These are phyloP conservation scores for Arthrobotrys megalospora DNA, from an alignment of 2,329 filamentous ascomycete species.

Conservation along the genomic window DNA sequence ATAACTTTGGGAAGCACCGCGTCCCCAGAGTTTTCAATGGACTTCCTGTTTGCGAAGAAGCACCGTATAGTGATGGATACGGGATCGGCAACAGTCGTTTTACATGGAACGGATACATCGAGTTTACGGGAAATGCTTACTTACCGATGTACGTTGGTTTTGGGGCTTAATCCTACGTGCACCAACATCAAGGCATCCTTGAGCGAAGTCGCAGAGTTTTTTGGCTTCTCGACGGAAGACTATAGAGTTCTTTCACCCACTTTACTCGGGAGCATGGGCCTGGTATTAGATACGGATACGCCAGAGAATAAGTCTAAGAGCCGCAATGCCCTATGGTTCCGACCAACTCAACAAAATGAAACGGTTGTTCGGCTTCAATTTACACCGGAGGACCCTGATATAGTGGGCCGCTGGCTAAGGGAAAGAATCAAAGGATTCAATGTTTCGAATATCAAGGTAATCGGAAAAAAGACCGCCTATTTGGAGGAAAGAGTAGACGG, in stretches of 20 bases:
- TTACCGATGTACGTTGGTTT: not conserved
- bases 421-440: not conserved
- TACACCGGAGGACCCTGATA: not conserved
- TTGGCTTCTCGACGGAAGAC: not conserved
- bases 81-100: not conserved
- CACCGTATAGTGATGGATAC: not conserved
- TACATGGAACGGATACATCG: not conserved
- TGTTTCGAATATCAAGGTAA: not conserved
- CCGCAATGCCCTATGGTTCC: constrained; percentile 2
- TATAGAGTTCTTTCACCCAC: not conserved
- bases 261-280: too few species aligned
- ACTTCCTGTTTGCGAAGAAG: not conserved
- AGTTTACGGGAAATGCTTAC: not conserved
- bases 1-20: not conserved
- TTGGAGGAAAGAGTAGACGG: not conserved
- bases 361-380: constrained; percentile 2
- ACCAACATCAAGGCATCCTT: not conserved
- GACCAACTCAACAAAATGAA: not conserved
- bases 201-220: not conserved
- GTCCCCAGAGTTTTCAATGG: not conserved
- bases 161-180: not conserved
- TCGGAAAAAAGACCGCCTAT: not conserved
- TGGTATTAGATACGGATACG: not conserved
- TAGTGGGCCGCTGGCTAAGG: not conserved
- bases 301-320: not conserved